These are phyloP conservation scores for Castanospermum australe DNA, from an alignment of 306 rosid species.

Conservation along the genomic window DNA sequence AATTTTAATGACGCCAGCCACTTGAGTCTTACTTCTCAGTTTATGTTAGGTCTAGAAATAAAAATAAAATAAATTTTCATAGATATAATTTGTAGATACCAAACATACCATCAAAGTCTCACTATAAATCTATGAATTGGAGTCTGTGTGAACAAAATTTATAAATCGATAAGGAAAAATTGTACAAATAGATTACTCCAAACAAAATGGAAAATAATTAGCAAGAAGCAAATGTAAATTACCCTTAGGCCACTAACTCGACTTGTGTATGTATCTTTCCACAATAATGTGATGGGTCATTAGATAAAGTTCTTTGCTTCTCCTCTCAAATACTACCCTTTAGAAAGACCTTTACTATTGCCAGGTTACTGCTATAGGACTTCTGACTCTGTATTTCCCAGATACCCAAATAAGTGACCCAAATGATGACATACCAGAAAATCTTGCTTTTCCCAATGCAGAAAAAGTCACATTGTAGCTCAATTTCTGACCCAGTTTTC, in stretches of 20 bases:
- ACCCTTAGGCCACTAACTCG: not conserved
- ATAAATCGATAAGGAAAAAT: not conserved
- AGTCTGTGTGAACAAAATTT: not conserved
- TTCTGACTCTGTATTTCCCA: slow-evolving; percentile 48
- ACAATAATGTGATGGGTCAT: not conserved
- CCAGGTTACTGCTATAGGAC: slow-evolving; percentile 75
- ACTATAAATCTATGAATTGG: not conserved
- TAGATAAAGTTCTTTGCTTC: not conserved
- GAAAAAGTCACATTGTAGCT: slow-evolving; percentile 54
- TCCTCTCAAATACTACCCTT: not conserved
- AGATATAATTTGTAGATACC: no score
- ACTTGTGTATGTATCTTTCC: not conserved
- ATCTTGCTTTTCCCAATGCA: slow-evolving; percentile 26
- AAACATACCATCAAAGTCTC: no score
- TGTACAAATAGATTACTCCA: not conserved
- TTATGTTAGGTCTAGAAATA: no score
- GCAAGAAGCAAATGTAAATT: slow-evolving; percentile 4
- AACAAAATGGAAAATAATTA: not conserved
- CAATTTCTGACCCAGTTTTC: slow-evolving; percentile 46
- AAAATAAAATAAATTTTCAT: no score
- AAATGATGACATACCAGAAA: slow-evolving; percentile 37
- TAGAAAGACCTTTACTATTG: slow-evolving; percentile 9
- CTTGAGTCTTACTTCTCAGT: no score
- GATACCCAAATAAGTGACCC: slow-evolving; percentile 59
- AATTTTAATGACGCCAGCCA: no score